A percentile compares a stretch with the other conserved stretches of the same genome.
phyloP scores from a whole-genome alignment of 2,329 filamentous ascomycete genomes.

The Pestalotiopsis sp. region DNA sequence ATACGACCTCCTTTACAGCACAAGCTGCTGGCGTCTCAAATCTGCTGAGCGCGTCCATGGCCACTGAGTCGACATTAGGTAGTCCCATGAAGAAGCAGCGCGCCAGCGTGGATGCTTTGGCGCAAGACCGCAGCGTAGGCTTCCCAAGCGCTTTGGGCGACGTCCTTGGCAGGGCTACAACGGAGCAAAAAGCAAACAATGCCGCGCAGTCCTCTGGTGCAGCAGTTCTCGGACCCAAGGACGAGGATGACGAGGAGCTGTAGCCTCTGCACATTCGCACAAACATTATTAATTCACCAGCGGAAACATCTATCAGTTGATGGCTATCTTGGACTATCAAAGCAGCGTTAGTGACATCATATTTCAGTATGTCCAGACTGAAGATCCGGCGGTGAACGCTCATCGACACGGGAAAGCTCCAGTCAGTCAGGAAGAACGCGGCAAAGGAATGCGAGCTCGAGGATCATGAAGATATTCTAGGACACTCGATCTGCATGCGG shows the following conservation, averaged over 20 bases:
- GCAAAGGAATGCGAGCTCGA: no score
- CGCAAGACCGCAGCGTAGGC: conserved; percentile 37
- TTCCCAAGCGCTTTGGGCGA: conserved; percentile 43
- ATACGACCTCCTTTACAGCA: conserved; percentile 33
- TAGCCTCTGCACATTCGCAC: conserved; percentile 14
- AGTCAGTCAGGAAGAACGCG: no score
- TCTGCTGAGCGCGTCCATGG: conserved; percentile 45
- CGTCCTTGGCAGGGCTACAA: conserved; percentile 36
- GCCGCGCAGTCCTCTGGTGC: background rate
- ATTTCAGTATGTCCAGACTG: background rate
- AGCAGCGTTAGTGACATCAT: background rate
- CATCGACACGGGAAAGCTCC: no score
- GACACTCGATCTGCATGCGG: background rate
- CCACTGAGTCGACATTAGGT: conserved; percentile 55
- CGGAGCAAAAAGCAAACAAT: conserved; percentile 23
- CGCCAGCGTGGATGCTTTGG: conserved; percentile 56
- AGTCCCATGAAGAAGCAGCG: conserved; percentile 78
- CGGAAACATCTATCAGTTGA: background rate
- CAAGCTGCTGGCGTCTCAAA: conserved; percentile 33
- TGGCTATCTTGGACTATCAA: background rate
- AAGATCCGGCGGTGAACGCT: no score
- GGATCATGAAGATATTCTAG: no score
- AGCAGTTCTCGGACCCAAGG: conserved; percentile 18
- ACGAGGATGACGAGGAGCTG: conserved; percentile 32
- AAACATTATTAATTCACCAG: background rate